phyloP scores from a whole-genome alignment of 345 rosid species.

The Corymbia maculata region DNA sequence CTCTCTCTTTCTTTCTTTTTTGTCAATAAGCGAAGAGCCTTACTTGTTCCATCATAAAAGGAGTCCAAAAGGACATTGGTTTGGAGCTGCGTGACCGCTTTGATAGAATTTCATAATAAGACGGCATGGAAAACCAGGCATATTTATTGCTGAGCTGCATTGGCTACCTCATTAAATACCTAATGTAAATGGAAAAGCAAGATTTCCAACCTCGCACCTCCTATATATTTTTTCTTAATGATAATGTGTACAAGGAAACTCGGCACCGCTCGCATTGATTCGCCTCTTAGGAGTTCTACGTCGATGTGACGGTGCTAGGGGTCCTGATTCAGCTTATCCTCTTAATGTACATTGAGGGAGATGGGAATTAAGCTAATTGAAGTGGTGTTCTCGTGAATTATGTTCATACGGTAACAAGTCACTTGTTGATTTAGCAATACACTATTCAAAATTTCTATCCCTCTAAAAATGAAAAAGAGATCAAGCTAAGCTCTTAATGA shows the following conservation, averaged over 20 bases:
- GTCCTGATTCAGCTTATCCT: rapidly evolving
- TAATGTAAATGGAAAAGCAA: background rate
- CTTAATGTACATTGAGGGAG: background rate
- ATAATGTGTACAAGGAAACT: background rate
- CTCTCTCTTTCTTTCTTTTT: background rate
- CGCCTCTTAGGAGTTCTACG: rapidly evolving
- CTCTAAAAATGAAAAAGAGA: background rate
- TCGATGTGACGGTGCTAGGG: background rate
- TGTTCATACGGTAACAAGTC: background rate
- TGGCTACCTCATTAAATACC: background rate
- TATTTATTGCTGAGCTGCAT: background rate
- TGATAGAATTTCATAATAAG: background rate
- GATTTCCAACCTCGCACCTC: background rate
- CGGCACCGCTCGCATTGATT: background rate
- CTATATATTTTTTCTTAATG: too few species aligned
- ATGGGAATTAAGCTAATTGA: too few species aligned
- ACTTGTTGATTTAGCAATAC: background rate
- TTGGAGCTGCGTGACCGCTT: background rate
- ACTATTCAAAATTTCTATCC: background rate
- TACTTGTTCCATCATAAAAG: background rate
- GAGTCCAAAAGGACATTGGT: background rate
- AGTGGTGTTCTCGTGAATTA: too few species aligned
- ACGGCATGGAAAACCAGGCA: background rate
- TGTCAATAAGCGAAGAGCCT: background rate
- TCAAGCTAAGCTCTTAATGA: too few species aligned